Evolutionary conservation across 805 yeast species (phyloP).

Genomic region (Kodamaea leandrae): DNA sequence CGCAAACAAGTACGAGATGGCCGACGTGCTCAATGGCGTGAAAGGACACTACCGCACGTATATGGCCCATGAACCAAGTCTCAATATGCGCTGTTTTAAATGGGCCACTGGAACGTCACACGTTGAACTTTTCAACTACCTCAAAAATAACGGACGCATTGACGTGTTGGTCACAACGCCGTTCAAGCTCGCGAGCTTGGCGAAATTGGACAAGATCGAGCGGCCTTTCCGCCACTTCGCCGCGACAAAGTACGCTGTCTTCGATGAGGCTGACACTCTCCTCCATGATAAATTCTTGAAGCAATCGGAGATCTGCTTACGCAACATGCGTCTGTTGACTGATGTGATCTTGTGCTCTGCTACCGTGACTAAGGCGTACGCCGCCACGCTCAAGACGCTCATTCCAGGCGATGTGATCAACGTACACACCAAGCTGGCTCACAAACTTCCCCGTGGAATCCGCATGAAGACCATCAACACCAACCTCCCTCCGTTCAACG

Average conservation of each 20-base stretch:
- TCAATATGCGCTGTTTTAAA: constrained; percentile 49
- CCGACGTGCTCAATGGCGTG: constrained; percentile 22
- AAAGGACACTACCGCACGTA: constrained; percentile 22
- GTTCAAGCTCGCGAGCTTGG: constrained; percentile 54
- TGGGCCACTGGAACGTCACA: constrained; percentile 66
- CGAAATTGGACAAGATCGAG: constrained; percentile 28
- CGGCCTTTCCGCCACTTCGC: constrained; percentile 39
- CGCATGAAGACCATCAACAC: constrained; percentile 77
- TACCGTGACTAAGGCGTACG: constrained; percentile 79
- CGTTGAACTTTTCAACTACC: constrained; percentile 46
- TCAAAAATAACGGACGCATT: constrained; percentile 45
- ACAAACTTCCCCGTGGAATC: constrained; percentile 75
- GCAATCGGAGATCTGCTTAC: constrained; percentile 58
- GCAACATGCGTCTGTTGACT: constrained; percentile 48
- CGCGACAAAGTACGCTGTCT: constrained; percentile 58
- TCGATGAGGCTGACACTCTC: constrained; percentile 93
- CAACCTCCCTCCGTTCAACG: constrained; percentile 72
- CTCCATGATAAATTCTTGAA: constrained; percentile 77
- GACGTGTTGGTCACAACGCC: constrained; percentile 90
- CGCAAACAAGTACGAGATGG: constrained; percentile 23
- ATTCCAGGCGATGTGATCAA: constrained; percentile 61
- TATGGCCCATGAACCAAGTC: constrained; percentile 22
- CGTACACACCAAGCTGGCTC: constrained; percentile 78
- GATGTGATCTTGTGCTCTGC: constrained; percentile 83
- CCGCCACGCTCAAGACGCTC: constrained; percentile 52